Evolutionary conservation across 176 grass and related monocot species (phyloP).

Genomic region (Oryza longistaminata): DNA sequence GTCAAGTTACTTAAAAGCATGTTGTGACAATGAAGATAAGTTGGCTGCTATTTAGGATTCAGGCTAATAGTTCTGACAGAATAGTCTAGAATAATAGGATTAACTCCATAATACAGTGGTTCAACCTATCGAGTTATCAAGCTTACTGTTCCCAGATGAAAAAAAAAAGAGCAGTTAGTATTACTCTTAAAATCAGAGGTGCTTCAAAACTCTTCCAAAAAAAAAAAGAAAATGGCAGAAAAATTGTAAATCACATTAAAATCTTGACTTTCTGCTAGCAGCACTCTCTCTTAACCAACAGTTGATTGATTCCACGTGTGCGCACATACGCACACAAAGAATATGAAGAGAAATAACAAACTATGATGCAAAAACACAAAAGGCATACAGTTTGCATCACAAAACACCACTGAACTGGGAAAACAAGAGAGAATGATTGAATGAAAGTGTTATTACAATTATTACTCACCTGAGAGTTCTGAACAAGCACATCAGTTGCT

Average conservation of each 20-base stretch:
- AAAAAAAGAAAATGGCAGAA: neutral
- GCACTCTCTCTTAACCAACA: neutral
- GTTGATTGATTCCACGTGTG: neutral
- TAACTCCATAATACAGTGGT: neutral
- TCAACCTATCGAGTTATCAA: neutral
- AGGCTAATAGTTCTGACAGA: neutral
- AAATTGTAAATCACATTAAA: neutral
- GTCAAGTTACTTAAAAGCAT: conserved; percentile 15
- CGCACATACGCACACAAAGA: neutral
- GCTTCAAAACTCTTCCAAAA: neutral
- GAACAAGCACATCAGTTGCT: conserved; percentile 94
- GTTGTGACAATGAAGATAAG: neutral
- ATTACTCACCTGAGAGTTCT: conserved; percentile 85
- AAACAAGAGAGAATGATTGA: conserved; percentile 23
- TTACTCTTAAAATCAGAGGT: neutral
- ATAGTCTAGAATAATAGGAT: neutral
- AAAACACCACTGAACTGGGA: conserved; percentile 1
- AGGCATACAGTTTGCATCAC: neutral
- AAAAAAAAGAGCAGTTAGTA: neutral
- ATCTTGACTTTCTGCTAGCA: neutral
- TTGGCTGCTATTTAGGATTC: conserved; percentile 7
- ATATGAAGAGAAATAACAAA: neutral
- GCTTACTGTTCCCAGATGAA: conserved; percentile 15
- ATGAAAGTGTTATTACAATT: neutral
- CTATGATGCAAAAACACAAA: neutral